phyloP scores from a whole-genome alignment of 2,329 filamentous ascomycete species.

The Aspergillus piperis region DNA sequence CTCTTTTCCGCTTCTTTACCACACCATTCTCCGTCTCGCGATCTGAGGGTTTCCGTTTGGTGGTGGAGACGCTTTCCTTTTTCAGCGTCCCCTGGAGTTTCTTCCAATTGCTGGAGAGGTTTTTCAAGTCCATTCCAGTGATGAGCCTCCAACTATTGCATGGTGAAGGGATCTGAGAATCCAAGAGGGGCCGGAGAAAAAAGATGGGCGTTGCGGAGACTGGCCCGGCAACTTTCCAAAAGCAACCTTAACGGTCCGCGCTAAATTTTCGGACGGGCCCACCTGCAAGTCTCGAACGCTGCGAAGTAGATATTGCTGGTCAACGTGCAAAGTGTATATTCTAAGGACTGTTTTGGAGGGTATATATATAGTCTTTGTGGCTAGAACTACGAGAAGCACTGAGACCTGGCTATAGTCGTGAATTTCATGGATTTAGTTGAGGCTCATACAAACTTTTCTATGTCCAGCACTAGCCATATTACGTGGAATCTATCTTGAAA shows the following conservation, averaged over 20 bases:
- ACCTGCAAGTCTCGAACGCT: conserved; percentile 16
- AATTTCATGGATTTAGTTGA: not conserved
- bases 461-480: conserved; percentile 7
- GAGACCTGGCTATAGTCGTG: not conserved
- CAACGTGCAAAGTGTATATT: not conserved
- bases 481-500: conserved; percentile 16
- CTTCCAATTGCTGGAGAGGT: conserved; percentile 54
- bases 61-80: conserved; percentile 28
- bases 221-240: conserved; percentile 10
- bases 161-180: conserved; percentile 17
- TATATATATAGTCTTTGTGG: no score
- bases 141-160: conserved; percentile 22
- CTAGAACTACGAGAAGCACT: not conserved
- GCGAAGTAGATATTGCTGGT: not conserved
- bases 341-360: not conserved
- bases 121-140: conserved; percentile 45
- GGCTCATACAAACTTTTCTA: conserved; percentile 8
- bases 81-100: conserved; percentile 51
- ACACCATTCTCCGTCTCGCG: conserved; percentile 32
- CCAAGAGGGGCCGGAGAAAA: conserved; percentile 17
- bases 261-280: conserved; percentile 24
- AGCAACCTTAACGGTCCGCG: conserved; percentile 11
- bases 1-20: conserved; percentile 36
- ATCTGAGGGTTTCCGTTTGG: conserved; percentile 39
- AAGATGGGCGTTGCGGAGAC: conserved; percentile 24